phyloP scores from a whole-genome alignment of 2,329 filamentous ascomycete genomes.

The Alternaria longipes region DNA sequence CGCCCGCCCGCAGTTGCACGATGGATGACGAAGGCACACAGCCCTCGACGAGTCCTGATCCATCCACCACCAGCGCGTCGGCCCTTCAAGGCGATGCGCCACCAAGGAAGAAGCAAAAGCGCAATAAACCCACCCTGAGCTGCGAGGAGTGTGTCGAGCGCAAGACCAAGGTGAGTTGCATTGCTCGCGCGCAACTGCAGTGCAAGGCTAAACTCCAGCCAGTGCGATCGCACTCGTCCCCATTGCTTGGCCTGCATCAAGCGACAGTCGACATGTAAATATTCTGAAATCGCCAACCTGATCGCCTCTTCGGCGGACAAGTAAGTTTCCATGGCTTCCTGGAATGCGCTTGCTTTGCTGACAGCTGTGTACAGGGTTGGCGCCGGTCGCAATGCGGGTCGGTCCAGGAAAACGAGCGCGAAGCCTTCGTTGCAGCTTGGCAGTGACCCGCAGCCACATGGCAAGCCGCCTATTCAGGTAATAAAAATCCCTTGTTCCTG shows the following conservation, averaged over 20 bases:
- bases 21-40: constrained; percentile 24
- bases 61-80: constrained; percentile 21
- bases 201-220: constrained; percentile 22
- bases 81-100: constrained; percentile 38
- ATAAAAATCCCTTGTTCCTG: constrained; percentile 29
- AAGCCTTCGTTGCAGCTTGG: constrained; percentile 38
- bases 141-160: constrained; percentile 83
- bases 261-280: constrained; percentile 77
- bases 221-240: constrained; percentile 80
- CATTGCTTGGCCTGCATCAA: constrained; percentile 69
- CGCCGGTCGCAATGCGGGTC: constrained; percentile 35
- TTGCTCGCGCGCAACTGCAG: not conserved
- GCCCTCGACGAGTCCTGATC: constrained; percentile 33
- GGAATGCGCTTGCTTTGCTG: constrained; percentile 20
- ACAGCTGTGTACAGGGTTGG: constrained; percentile 37
- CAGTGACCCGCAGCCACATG: constrained; percentile 33
- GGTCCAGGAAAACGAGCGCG: constrained; percentile 40
- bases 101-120: constrained; percentile 78
- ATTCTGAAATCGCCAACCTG: constrained; percentile 78
- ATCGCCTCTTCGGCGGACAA: constrained; percentile 68
- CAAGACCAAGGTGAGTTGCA: constrained; percentile 74
- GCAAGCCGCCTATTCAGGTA: constrained; percentile 42
- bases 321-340: constrained; percentile 43
- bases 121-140: constrained; percentile 83
- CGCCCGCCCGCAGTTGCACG: not conserved